Percentiles rank a stretch among this genome's conserved stretches.
Evolutionary conservation across 169 alveolate species (phyloP).

Genomic region (Plasmodium vivax): DNA sequence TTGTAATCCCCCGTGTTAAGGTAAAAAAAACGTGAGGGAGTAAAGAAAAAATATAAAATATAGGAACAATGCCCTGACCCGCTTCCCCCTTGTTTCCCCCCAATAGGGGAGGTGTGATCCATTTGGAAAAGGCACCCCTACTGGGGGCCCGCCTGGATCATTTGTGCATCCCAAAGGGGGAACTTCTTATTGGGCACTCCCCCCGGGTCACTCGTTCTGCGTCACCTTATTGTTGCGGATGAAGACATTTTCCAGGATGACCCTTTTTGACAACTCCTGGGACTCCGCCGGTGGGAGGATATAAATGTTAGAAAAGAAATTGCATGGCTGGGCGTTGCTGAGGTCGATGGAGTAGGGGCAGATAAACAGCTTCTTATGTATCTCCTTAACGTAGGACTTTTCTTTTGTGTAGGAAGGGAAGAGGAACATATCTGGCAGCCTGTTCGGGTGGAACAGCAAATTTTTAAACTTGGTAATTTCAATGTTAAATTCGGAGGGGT

Average conservation of each 20-base stretch:
- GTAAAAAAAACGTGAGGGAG: not conserved
- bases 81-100: not conserved
- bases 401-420: slow-evolving; percentile 72
- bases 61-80: not conserved
- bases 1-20: not conserved
- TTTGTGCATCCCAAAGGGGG: not conserved
- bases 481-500: slow-evolving; percentile 72
- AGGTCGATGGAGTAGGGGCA: slow-evolving; percentile 73
- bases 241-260: slow-evolving; percentile 65
- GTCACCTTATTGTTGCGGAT: slow-evolving; percentile 8
- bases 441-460: slow-evolving; percentile 65
- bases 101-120: not conserved
- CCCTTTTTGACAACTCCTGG: slow-evolving; percentile 62
- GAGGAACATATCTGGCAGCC: slow-evolving; percentile 67
- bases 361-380: slow-evolving; percentile 68
- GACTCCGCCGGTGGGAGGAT: slow-evolving; percentile 55
- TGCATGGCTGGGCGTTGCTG: slow-evolving; percentile 58
- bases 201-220: not conserved
- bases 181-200: not conserved
- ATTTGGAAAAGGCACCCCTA: not conserved
- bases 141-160: not conserved
- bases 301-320: slow-evolving; percentile 63
- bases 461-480: slow-evolving; percentile 71
- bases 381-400: slow-evolving; percentile 55
- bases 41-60: not conserved